phyloP scores from a whole-genome alignment of 164 flowering plant species.

The Vitis rotundifolia region DNA sequence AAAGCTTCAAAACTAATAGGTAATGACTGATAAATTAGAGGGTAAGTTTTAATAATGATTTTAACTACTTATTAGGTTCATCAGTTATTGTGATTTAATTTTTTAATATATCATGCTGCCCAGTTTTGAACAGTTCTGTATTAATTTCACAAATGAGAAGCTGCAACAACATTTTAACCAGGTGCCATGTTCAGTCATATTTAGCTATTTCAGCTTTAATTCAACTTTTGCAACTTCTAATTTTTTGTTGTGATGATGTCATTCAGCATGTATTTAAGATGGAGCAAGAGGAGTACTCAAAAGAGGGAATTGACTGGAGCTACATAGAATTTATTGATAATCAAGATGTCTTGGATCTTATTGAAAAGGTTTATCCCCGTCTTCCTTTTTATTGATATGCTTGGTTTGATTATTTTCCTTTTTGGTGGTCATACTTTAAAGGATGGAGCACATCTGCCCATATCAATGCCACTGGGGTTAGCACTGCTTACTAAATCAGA shows the following conservation, averaged over 20 bases:
- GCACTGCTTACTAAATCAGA: too few relatives aligned
- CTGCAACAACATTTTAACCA: constrained; percentile 98
- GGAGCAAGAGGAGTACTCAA: constrained; percentile 92
- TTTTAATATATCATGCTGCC: constrained; percentile 16
- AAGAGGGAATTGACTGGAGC: constrained; percentile 92
- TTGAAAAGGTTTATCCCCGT: constrained; percentile 67
- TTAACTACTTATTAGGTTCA: not conserved
- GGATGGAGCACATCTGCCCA: too few relatives aligned
- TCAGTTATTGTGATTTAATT: not conserved
- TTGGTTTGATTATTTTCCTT: not conserved
- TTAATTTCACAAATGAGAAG: constrained; percentile 94
- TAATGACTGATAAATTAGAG: constrained; percentile 22
- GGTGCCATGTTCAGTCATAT: constrained; percentile 42
- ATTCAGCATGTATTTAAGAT: constrained; percentile 92
- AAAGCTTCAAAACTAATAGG: constrained; percentile 92
- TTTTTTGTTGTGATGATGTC: constrained; percentile 11
- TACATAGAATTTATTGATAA: constrained; percentile 94
- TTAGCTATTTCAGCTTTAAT: constrained; percentile 6
- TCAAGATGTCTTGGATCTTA: constrained; percentile 87
- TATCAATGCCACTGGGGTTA: too few relatives aligned
- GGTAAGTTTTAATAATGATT: not conserved
- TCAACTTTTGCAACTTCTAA: constrained; percentile 9
- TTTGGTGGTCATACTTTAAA: too few relatives aligned
- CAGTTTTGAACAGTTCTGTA: constrained; percentile 98
- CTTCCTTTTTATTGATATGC: not conserved